Base-by-base conservation (phyloP, 345 rosid species). In the Pseudoturritis turrita region DNA sequence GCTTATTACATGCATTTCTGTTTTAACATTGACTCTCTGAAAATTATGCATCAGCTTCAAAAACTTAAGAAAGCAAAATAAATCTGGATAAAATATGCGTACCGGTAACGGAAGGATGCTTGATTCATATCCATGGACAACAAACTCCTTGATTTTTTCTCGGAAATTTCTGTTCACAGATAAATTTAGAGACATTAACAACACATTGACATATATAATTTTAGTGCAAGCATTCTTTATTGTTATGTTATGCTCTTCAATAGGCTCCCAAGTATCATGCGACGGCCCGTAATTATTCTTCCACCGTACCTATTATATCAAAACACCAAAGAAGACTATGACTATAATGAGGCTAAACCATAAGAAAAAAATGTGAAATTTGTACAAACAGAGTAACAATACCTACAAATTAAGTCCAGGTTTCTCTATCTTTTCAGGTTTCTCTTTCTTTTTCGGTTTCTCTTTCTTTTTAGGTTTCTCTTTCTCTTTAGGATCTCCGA, bases 191-290 rank as follows among this genome's bases (percentile, higher is more conserved):
- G 19, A 35, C 14, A 5, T 50, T 4, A 71, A 36, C 46, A 25
- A 70, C 7, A 45, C 19, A 50, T 36, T 14, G 26, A 44, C 31
- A 40, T 23, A 18, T 47, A 50, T 10, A 13, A 51, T 28, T 5
- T 7, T 6, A 11, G 29, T 18, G 21, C 52, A 66, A 11, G 11
- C 14, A 40, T 17, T 29, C 50, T 54, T 33, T 33, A 19, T n/a
- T 17, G 45, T 8, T 31, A 17, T 18, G 19, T 41, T 19, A 25
- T 53, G 73, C 2, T 89, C 88, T 2, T 79, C 78, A 4, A 81
- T 54, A 7, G 94, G 92, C 49, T 89, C 97, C 96, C 92, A 89
- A 0, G 89, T 62, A 54, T 89, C 89, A 50, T 82, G 63, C 6
- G 70, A 76, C 5, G 86, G 77, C 7, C 81, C 84, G 65, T 88